Base-by-base conservation (phyloP, 176 grass and related monocot species). In the Carex littledalei region DNA sequence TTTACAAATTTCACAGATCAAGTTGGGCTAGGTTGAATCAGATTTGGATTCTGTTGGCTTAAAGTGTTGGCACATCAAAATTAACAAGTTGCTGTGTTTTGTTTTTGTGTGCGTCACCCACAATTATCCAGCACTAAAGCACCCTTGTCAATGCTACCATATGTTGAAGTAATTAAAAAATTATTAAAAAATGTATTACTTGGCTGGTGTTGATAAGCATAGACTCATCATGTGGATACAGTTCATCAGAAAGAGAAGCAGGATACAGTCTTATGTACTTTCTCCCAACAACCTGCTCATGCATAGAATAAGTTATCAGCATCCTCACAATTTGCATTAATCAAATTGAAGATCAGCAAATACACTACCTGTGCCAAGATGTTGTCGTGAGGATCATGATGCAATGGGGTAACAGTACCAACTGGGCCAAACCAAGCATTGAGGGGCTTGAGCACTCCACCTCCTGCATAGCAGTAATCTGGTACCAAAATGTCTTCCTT, bases 211-310 rank as follows among this genome's bases (percentile, higher is more conserved):
- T 92, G 83, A 84, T 71, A 86, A 98, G 85, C 91, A 93, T 94
- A 35, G 91, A 85, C 83, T 94, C 91, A 7, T 67, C 86, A 81
- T 89, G 90, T 39, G 96, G 93, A 84, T 94, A 95, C 69, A 95
- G 67, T 21, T 89, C 86, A 63, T 84, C 67, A 6, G 89, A 92
- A 63, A 86, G 10, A 17, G 89, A 89, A 85, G 88, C 77, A 86
- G 85, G 80, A 88, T 98, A 98, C 52, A 98, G 89, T 95, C 96
- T 93, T 65, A 98, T 73, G 85, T 98, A 98, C 24, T 95, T 98
- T 81, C 93, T 92, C 66, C 96, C 93, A 86, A 95, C 86, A 81
- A 98, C 93, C 96, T 98, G 86, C 76, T 24, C 82, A 84, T 13
- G 69, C 67, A 85, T 82, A 68, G 82, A 58, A 76, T 57, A 85